Conservation (phyloP, 2,329 filamentous ascomycete species). For the Macrophomina pseudophaseolina region DNA sequence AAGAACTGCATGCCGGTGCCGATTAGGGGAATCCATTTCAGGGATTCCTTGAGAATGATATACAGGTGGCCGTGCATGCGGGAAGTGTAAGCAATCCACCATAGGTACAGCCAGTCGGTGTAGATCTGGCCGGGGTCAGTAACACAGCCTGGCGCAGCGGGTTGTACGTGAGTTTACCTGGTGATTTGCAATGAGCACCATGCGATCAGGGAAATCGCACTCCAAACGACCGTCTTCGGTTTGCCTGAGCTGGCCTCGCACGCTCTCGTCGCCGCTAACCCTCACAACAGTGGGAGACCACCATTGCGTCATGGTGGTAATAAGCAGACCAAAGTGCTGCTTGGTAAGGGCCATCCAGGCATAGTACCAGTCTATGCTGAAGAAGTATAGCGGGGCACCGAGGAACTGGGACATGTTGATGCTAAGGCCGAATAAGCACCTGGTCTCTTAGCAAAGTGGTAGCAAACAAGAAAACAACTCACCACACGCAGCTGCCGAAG, state of each 20-base stretch:
- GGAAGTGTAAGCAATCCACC: conserved; percentile 85
- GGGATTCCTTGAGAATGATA: conserved; percentile 87
- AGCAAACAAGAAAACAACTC: conserved; percentile 32
- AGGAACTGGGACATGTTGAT: conserved; percentile 71
- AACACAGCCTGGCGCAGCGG: neutral
- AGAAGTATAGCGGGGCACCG: conserved; percentile 73
- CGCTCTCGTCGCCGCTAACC: conserved; percentile 80
- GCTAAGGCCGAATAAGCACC: conserved; percentile 34
- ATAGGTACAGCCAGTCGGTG: conserved; percentile 91
- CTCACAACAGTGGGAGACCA: conserved; percentile 82
- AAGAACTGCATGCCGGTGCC: conserved; percentile 85
- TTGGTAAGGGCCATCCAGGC: conserved; percentile 88
- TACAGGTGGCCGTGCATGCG: conserved; percentile 84
- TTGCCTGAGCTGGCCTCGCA: conserved; percentile 73
- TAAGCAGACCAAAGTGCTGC: conserved; percentile 76
- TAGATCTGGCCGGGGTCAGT: conserved; percentile 63
- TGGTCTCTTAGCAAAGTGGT: conserved; percentile 4
- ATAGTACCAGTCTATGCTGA: conserved; percentile 78
- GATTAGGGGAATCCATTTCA: conserved; percentile 81
- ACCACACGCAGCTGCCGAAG: conserved; percentile 49
- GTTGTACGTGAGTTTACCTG: conserved; percentile 53
- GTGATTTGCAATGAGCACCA: conserved; percentile 85
- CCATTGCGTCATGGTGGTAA: conserved; percentile 80
- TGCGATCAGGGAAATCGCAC: conserved; percentile 77
- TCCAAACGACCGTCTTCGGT: conserved; percentile 72